Evolutionary conservation across 2,329 filamentous ascomycete genomes (phyloP).

Genomic region (Phialophora macrospora): DNA sequence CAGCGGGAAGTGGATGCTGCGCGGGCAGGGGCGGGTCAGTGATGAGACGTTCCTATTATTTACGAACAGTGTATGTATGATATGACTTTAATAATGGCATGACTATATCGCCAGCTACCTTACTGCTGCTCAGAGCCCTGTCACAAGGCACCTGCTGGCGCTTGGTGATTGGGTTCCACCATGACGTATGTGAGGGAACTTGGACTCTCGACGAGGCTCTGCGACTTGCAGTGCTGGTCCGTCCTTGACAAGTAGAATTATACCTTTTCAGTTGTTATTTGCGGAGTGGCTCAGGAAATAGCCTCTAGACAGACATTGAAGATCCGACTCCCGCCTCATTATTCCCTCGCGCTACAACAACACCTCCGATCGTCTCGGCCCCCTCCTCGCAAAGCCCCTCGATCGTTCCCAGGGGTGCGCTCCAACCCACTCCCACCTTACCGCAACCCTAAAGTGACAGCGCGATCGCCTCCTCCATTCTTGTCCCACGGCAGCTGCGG

Average conservation of each 20-base stretch:
- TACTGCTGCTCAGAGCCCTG: constrained; percentile 1
- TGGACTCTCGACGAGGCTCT: constrained; percentile 1
- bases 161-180: neutral
- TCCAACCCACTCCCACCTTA: neutral
- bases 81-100: constrained; percentile 12
- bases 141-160: neutral
- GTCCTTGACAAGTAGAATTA: neutral
- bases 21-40: constrained; percentile 46
- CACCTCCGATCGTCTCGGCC: neutral
- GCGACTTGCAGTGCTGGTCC: neutral
- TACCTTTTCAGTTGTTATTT: neutral
- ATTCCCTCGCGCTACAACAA: neutral
- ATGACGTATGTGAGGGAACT: constrained; percentile 1
- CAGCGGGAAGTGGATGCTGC: constrained; percentile 77
- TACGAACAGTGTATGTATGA: constrained; percentile 15
- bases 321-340: neutral
- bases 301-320: neutral
- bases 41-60: constrained; percentile 17
- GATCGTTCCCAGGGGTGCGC: constrained; percentile 4
- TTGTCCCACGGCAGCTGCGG: neutral
- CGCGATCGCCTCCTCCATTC: neutral
- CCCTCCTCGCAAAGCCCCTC: constrained; percentile 1
- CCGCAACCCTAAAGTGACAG: constrained; percentile 13
- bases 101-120: neutral
- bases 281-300: neutral